phyloP scores from a whole-genome alignment of 805 yeast genomes.

The Lipomyces oligophaga region DNA sequence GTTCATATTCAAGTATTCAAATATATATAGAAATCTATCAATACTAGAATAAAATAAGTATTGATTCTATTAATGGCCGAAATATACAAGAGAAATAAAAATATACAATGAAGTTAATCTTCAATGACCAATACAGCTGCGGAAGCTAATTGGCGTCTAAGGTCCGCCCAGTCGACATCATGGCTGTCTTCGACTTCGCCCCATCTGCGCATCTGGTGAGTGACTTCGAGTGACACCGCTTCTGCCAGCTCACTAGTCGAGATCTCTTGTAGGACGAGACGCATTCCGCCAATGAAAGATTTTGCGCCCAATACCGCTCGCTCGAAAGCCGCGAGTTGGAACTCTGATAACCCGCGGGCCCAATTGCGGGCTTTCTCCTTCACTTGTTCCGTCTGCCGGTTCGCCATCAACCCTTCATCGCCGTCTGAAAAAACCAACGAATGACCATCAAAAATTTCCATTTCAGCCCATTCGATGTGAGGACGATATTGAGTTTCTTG shows the following conservation, averaged over 20 bases:
- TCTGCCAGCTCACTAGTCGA: slow-evolving; percentile 63
- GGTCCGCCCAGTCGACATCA: slow-evolving; percentile 91
- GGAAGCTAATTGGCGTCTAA: slow-evolving; percentile 74
- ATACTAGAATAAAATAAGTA: no score
- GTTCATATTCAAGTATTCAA: no score
- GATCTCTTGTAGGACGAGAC: slow-evolving; percentile 47
- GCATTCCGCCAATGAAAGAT: slow-evolving; percentile 77
- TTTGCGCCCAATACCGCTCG: slow-evolving; percentile 81
- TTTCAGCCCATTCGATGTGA: slow-evolving; percentile 62
- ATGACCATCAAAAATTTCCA: slow-evolving; percentile 49
- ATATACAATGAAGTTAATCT: not conserved
- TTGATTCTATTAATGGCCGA: no score
- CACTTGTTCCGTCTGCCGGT: slow-evolving; percentile 60
- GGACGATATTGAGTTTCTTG: slow-evolving; percentile 79
- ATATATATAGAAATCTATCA: no score
- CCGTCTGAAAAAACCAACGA: slow-evolving; percentile 65
- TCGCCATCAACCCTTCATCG: slow-evolving; percentile 78
- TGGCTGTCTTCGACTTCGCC: slow-evolving; percentile 99
- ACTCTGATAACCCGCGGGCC: slow-evolving; percentile 58
- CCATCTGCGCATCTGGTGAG: slow-evolving; percentile 85
- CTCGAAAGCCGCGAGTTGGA: slow-evolving; percentile 86
- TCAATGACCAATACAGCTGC: slow-evolving; percentile 57
- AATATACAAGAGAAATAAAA: no score
- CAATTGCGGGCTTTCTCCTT: slow-evolving; percentile 61
- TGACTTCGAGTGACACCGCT: slow-evolving; percentile 75